These are phyloP conservation scores for Cyberlindnera mrakii DNA, from an alignment of 805 yeast genomes.

Conservation along the genomic window DNA sequence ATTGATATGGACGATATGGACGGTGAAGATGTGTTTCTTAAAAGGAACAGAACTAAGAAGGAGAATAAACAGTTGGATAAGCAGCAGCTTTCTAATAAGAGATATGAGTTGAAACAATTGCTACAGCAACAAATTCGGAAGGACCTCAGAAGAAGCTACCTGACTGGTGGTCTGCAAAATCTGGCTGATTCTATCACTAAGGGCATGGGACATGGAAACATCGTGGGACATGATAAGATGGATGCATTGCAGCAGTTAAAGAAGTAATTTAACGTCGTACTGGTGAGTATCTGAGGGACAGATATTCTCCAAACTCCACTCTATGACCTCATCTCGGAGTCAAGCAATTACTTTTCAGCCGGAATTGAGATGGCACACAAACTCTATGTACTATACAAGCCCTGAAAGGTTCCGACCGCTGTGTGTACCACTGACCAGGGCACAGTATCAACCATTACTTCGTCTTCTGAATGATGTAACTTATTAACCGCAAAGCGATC, in stretches of 20 bases:
- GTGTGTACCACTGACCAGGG: too few species aligned
- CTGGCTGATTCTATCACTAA: slow-evolving; percentile 71
- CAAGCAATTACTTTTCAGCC: too few species aligned
- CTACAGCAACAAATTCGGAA: slow-evolving; percentile 52
- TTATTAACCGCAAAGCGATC: too few species aligned
- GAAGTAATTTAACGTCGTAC: slow-evolving; percentile 11
- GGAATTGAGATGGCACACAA: too few species aligned
- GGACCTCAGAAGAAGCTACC: slow-evolving; percentile 61
- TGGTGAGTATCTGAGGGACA: not conserved
- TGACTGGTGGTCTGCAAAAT: slow-evolving; percentile 74
- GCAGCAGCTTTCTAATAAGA: slow-evolving; percentile 39
- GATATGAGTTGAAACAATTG: slow-evolving; percentile 47
- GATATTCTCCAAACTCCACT: too few species aligned
- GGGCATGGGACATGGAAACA: slow-evolving; percentile 57
- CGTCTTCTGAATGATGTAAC: too few species aligned
- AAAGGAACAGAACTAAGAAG: slow-evolving; percentile 54
- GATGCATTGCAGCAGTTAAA: slow-evolving; percentile 64
- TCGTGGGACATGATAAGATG: slow-evolving; percentile 63
- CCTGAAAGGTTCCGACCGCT: too few species aligned
- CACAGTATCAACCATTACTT: too few species aligned
- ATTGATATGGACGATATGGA: slow-evolving; percentile 69
- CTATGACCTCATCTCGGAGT: too few species aligned
- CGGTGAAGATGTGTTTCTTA: slow-evolving; percentile 65
- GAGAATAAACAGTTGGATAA: slow-evolving; percentile 46
- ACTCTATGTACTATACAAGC: too few species aligned